These are phyloP conservation scores for Solanum pennellii DNA, from an alignment of 257 asterid species.

Conservation along the genomic window DNA sequence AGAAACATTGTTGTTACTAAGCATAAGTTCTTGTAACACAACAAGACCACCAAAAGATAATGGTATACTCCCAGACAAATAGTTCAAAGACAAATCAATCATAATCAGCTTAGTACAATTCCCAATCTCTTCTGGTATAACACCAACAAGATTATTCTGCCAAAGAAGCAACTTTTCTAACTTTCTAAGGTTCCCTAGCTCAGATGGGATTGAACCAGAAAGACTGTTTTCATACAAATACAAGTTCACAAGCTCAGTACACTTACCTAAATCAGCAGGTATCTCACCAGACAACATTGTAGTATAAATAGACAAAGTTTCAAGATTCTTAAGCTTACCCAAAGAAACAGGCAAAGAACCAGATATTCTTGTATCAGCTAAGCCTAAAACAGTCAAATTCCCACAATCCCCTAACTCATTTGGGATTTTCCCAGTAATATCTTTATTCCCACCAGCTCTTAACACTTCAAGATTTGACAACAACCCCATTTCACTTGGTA, in stretches of 20 bases:
- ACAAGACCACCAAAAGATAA: slow-evolving; percentile 25
- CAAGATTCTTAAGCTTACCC: slow-evolving; percentile 28
- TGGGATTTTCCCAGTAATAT: slow-evolving; percentile 25
- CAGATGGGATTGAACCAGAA: slow-evolving; percentile 34
- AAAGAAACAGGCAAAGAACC: slow-evolving; percentile 29
- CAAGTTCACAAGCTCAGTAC: slow-evolving; percentile 36
- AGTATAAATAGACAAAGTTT: slow-evolving; percentile 30
- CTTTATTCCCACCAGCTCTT: slow-evolving; percentile 33
- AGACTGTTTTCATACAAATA: slow-evolving; percentile 34
- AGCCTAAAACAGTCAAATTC: slow-evolving; percentile 31
- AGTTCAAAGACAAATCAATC: slow-evolving; percentile 34
- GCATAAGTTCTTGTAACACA: slow-evolving; percentile 36
- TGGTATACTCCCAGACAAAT: slow-evolving; percentile 32
- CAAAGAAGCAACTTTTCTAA: slow-evolving; percentile 27
- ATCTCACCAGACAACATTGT: slow-evolving; percentile 37
- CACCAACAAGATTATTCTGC: slow-evolving; percentile 33
- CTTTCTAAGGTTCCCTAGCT: slow-evolving; percentile 22
- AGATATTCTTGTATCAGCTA: slow-evolving; percentile 26
- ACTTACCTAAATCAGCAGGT: slow-evolving; percentile 29
- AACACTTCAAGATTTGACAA: slow-evolving; percentile 22
- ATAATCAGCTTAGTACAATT: slow-evolving; percentile 20
- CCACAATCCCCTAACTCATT: slow-evolving; percentile 24
- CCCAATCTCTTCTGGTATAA: slow-evolving; percentile 32
- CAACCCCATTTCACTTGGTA: slow-evolving; percentile 21
- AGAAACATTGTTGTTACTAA: slow-evolving; percentile 29